Percentiles rank a stretch among this genome's conserved stretches.
Evolutionary conservation across 2,329 filamentous ascomycete genomes (phyloP).

Genomic region (Byssochlamys sp.): DNA sequence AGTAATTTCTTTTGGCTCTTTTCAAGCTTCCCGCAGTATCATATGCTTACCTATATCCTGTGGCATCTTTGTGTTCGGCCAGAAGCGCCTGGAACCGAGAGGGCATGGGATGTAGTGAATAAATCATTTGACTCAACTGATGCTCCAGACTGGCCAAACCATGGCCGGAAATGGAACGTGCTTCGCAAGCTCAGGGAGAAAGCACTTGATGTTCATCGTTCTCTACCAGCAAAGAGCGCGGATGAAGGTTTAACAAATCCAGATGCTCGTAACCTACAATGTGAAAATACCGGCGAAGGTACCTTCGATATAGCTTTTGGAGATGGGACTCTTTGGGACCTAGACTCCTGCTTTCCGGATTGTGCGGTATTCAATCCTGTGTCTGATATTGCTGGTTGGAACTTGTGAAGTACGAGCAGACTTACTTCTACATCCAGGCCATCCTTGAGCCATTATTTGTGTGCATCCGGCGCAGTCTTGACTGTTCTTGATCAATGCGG

Average conservation of each 20-base stretch:
- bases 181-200: conserved; percentile 3
- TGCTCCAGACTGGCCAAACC: not conserved
- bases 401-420: not conserved
- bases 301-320: not conserved
- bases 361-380: not conserved
- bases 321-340: not conserved
- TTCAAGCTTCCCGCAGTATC: conserved; percentile 32
- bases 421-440: not conserved
- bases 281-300: not conserved
- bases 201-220: conserved; percentile 1
- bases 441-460: too few relatives aligned
- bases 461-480: too few relatives aligned
- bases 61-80: conserved; percentile 34
- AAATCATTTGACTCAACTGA: not conserved
- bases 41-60: conserved; percentile 33
- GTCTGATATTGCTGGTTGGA: not conserved
- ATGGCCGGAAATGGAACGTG: conserved; percentile 2
- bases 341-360: not conserved
- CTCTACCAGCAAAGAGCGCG: conserved; percentile 12
- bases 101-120: conserved; percentile 22
- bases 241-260: not conserved
- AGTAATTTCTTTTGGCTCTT: conserved; percentile 26
- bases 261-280: not conserved
- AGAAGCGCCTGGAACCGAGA: conserved; percentile 10
- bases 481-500: too few relatives aligned